phyloP scores from a whole-genome alignment of 192 early-diverging fungal genomes.

The Coemansia asiatica region DNA sequence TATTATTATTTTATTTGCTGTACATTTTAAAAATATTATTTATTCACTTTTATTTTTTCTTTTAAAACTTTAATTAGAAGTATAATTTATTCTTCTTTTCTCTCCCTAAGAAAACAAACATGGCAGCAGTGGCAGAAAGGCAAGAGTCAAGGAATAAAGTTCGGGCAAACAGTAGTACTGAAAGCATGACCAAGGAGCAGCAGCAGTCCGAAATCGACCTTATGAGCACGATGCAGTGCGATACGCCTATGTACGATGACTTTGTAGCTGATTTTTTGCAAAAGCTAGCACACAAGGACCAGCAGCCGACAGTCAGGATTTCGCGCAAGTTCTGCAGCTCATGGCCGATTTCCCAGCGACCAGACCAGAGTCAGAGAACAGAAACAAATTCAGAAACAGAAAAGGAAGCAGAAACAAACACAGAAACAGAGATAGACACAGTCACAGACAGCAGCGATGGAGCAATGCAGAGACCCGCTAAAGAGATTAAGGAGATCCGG shows the following conservation, averaged over 20 bases:
- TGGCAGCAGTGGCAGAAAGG: neutral
- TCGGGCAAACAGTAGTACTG: neutral
- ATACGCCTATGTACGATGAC: conserved; percentile 38
- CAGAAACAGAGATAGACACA: too few species aligned
- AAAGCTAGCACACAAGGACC: neutral
- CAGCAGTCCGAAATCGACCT: conserved; percentile 16
- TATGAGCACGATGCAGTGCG: conserved; percentile 34
- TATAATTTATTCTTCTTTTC: neutral
- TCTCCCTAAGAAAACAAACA: neutral
- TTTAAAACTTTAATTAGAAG: neutral
- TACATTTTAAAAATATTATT: neutral
- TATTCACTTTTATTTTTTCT: neutral
- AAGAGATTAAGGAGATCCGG: conserved; percentile 4
- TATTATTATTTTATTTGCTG: too few species aligned
- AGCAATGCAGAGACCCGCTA: conserved; percentile 1
- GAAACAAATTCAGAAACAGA: too few species aligned
- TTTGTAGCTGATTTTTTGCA: conserved; percentile 37
- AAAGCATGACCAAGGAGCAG: neutral
- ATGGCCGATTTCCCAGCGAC: conserved; percentile 24
- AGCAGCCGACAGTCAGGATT: conserved; percentile 18
- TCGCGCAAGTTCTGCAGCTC: conserved; percentile 34
- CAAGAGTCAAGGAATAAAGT: neutral
- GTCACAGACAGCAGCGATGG: too few species aligned
- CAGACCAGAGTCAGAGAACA: too few species aligned
- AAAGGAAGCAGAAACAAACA: too few species aligned